phyloP scores from a whole-genome alignment of 768 basidiomycete species.

The Lactifluus subvellereus region DNA sequence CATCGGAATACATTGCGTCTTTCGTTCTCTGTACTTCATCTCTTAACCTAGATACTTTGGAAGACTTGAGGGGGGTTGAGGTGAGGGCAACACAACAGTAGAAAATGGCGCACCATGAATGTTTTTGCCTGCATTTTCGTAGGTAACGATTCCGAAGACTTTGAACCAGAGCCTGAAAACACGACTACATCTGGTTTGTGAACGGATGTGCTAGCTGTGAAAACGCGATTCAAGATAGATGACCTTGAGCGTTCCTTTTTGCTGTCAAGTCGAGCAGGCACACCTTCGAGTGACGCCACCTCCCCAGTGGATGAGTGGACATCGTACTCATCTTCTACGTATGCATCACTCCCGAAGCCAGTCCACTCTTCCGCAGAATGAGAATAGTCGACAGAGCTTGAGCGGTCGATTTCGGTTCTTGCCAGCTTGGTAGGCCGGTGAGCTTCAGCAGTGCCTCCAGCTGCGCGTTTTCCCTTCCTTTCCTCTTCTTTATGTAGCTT shows the following conservation, averaged over 20 bases:
- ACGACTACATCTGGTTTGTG: slow-evolving; percentile 47
- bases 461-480: slow-evolving; percentile 21
- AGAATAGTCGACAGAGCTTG: not conserved
- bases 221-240: slow-evolving; percentile 36
- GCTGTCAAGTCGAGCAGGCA: not conserved
- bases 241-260: not conserved
- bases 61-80: slow-evolving; percentile 48
- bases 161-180: slow-evolving; percentile 40
- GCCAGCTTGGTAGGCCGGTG: slow-evolving; percentile 2
- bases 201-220: slow-evolving; percentile 32
- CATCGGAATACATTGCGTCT: slow-evolving; percentile 32
- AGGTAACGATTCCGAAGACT: slow-evolving; percentile 25
- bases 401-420: slow-evolving; percentile 2
- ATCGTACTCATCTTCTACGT: slow-evolving; percentile 19
- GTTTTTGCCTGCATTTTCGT: slow-evolving; percentile 49
- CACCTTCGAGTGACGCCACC: slow-evolving; percentile 10
- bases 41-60: slow-evolving; percentile 62
- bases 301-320: not conserved
- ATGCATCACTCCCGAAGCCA: slow-evolving; percentile 29
- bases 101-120: slow-evolving; percentile 60
- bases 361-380: slow-evolving; percentile 38
- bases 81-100: slow-evolving; percentile 1
- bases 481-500: slow-evolving; percentile 26
- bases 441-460: not conserved
- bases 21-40: slow-evolving; percentile 18